Percentiles rank a stretch among this genome's conserved stretches.
Conservation (phyloP, 2,329 filamentous ascomycete genomes). For the Aspergillus floridensis region DNA sequence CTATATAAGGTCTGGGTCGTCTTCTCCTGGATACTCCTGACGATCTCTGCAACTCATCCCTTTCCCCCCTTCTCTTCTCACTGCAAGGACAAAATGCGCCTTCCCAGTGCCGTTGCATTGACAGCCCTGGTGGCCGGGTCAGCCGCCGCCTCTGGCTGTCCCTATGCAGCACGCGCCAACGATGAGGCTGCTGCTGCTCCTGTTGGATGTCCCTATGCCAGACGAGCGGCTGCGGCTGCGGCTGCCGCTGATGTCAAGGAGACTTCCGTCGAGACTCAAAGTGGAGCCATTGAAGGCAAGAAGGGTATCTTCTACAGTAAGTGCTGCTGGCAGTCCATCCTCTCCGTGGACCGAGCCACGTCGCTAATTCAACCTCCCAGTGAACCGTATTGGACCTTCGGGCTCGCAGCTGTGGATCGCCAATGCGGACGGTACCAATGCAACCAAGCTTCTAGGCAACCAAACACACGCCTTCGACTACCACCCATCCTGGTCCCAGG, state of each 20-base stretch:
- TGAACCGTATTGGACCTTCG: constrained; percentile 6
- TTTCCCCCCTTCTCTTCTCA: background rate
- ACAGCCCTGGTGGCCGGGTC: constrained; percentile 4
- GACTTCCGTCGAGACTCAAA: background rate
- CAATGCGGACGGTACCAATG: constrained; percentile 4
- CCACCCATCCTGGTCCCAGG: constrained; percentile 1
- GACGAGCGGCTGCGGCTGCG: background rate
- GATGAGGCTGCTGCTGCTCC: background rate
- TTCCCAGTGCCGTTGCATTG: constrained; percentile 1
- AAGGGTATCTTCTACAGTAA: constrained; percentile 6
- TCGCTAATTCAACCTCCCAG: background rate
- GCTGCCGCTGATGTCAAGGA: background rate
- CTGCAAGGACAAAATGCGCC: background rate
- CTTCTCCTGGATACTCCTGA: background rate
- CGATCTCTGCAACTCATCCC: background rate
- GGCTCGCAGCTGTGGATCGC: constrained; percentile 2
- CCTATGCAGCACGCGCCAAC: constrained; percentile 1
- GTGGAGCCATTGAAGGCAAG: background rate
- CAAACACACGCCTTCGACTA: constrained; percentile 3
- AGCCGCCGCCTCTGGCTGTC: background rate
- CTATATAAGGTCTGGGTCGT: background rate
- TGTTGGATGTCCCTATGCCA: constrained; percentile 1
- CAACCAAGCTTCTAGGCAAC: background rate
- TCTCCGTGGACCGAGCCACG: background rate
- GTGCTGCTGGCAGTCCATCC: background rate